Evolutionary conservation across 2,329 filamentous ascomycete species (phyloP).

Genomic region (Beauveria asiatica): DNA sequence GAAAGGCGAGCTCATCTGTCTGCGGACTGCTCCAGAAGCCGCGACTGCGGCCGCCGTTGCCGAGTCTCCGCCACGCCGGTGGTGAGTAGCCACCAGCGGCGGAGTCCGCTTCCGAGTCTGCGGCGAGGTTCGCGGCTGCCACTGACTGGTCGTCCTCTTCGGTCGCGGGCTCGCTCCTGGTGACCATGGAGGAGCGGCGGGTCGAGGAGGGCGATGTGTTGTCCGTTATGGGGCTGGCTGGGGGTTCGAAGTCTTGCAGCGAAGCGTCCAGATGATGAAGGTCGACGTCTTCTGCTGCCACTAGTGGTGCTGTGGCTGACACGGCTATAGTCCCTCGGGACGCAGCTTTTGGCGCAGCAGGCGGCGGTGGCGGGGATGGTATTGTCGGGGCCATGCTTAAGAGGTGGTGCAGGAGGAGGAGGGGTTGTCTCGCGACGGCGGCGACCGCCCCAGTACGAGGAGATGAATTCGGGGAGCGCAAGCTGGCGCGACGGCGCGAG

Average conservation of each 20-base stretch:
- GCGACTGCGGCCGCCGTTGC: slow-evolving; percentile 49
- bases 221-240: slow-evolving; percentile 26
- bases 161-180: slow-evolving; percentile 26
- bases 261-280: slow-evolving; percentile 42
- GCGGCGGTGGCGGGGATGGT: background rate
- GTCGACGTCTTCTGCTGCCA: slow-evolving; percentile 17
- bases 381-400: background rate
- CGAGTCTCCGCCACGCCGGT: slow-evolving; percentile 52
- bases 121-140: slow-evolving; percentile 21
- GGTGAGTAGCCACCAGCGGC: slow-evolving; percentile 48
- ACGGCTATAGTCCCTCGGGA: background rate
- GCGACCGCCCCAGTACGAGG: slow-evolving; percentile 1
- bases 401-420: background rate
- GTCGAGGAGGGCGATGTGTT: slow-evolving; percentile 14
- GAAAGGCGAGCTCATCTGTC: slow-evolving; percentile 38
- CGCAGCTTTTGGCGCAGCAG: background rate
- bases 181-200: slow-evolving; percentile 24
- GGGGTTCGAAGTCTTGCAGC: slow-evolving; percentile 46
- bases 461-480: slow-evolving; percentile 3
- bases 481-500: slow-evolving; percentile 3
- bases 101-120: slow-evolving; percentile 39
- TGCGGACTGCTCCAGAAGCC: slow-evolving; percentile 48
- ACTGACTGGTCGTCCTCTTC: slow-evolving; percentile 19
- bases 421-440: background rate
- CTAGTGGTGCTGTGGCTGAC: slow-evolving; percentile 10